Evolutionary conservation across 257 asterid species (phyloP).

Genomic region (Forsythia viridissima): DNA sequence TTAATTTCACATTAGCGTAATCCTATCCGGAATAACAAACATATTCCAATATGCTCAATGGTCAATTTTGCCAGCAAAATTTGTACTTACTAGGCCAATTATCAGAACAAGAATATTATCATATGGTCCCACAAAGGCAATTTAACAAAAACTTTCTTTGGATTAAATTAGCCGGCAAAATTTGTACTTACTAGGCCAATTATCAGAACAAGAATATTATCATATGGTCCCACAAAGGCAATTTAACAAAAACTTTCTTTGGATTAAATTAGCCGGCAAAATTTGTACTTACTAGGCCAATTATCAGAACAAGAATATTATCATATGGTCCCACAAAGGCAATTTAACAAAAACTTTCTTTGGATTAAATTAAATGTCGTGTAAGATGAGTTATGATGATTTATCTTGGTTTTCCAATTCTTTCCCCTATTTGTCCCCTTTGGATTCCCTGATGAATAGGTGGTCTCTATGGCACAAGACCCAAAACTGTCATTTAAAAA

Average conservation of each 20-base stretch:
- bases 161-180: neutral
- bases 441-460: constrained; percentile 37
- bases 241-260: too few relatives aligned
- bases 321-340: neutral
- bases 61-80: constrained; percentile 10
- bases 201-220: constrained; percentile 9
- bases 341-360: too few relatives aligned
- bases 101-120: constrained; percentile 9
- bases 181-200: constrained; percentile 21
- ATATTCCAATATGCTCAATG: neutral
- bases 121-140: neutral
- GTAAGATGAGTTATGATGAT: too few relatives aligned
- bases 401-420: neutral
- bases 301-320: constrained; percentile 14
- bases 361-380: neutral
- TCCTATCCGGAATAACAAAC: neutral
- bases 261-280: neutral
- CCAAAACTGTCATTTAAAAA: constrained; percentile 29
- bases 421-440: neutral
- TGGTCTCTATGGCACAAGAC: constrained; percentile 35
- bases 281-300: constrained; percentile 19
- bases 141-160: too few relatives aligned
- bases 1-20: neutral
- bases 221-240: neutral
- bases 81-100: constrained; percentile 22